Evolutionary conservation across 2,329 filamentous ascomycete species (phyloP).

Genomic region (Diaporthe citrichinensis): DNA sequence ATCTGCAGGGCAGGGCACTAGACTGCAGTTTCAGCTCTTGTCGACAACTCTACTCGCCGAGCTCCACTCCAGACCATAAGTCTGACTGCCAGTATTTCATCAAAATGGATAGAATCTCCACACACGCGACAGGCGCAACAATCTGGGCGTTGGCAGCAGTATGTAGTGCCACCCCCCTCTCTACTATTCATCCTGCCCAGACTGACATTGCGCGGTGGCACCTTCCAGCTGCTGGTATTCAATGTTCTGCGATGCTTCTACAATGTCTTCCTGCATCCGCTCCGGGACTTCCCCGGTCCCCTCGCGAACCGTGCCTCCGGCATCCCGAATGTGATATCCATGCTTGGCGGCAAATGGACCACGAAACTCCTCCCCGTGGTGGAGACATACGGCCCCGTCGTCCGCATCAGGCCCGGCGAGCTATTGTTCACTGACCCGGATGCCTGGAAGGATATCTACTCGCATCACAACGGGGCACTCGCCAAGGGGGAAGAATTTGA

Average conservation of each 20-base stretch:
- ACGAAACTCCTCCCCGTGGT: constrained; percentile 11
- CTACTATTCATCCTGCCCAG: neutral
- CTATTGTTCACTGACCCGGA: constrained; percentile 36
- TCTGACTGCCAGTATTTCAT: neutral
- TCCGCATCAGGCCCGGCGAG: constrained; percentile 40
- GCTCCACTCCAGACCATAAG: neutral
- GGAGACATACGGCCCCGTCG: constrained; percentile 43
- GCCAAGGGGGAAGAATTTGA: constrained; percentile 40
- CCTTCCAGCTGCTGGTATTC: constrained; percentile 19
- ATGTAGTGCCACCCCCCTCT: neutral
- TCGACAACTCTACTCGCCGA: neutral
- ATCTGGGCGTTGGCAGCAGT: constrained; percentile 35
- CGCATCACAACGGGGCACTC: constrained; percentile 36
- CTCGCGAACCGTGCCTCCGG: constrained; percentile 33
- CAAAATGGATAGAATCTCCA: constrained; percentile 14
- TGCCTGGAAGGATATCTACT: constrained; percentile 43
- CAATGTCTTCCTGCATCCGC: constrained; percentile 42
- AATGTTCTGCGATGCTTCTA: constrained; percentile 11
- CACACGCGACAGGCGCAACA: neutral
- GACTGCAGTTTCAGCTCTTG: neutral
- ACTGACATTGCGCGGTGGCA: neutral
- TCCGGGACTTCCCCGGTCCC: constrained; percentile 37
- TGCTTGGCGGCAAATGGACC: constrained; percentile 33
- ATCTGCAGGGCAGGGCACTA: neutral
- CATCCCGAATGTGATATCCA: constrained; percentile 12